Percentiles rank a stretch among this genome's conserved stretches.
Evolutionary conservation across 345 rosid species (phyloP).

Genomic region (Durio zibethinus): DNA sequence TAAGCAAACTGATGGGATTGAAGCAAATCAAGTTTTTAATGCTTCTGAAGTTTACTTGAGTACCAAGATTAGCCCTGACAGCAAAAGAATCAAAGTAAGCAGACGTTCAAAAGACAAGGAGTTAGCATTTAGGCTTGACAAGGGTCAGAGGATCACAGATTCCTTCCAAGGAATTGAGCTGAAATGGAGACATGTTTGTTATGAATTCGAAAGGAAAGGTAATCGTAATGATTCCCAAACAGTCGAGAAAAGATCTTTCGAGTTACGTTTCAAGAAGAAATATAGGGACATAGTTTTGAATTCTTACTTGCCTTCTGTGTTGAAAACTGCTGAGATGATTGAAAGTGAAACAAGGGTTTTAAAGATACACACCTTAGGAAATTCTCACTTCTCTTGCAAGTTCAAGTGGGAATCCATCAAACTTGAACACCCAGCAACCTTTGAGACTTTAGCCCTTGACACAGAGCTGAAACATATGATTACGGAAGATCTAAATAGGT

Average conservation of each 20-base stretch:
- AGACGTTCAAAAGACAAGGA: constrained; percentile 19
- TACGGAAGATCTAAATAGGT: constrained; percentile 43
- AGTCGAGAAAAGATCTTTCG: constrained; percentile 27
- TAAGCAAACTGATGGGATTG: constrained; percentile 17
- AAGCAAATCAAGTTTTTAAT: constrained; percentile 37
- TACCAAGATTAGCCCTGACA: constrained; percentile 40
- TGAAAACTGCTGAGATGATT: constrained; percentile 28
- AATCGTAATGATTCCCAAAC: neutral
- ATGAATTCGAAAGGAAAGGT: neutral
- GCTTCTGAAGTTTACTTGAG: constrained; percentile 49
- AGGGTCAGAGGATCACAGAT: neutral
- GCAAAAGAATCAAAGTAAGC: constrained; percentile 37
- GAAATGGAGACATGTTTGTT: neutral
- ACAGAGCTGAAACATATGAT: constrained; percentile 35
- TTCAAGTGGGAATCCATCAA: constrained; percentile 39
- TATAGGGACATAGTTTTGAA: constrained; percentile 26
- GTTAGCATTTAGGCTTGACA: neutral
- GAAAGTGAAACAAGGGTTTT: constrained; percentile 34
- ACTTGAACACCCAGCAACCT: constrained; percentile 50
- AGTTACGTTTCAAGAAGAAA: constrained; percentile 40
- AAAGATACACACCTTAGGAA: constrained; percentile 36
- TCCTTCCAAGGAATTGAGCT: neutral
- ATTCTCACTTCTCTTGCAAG: constrained; percentile 3
- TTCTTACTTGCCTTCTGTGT: constrained; percentile 31
- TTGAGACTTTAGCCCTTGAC: constrained; percentile 51